Evolutionary conservation across 805 yeast genomes (phyloP).

Genomic region (Schwanniomyces pseudopolymorphus): DNA sequence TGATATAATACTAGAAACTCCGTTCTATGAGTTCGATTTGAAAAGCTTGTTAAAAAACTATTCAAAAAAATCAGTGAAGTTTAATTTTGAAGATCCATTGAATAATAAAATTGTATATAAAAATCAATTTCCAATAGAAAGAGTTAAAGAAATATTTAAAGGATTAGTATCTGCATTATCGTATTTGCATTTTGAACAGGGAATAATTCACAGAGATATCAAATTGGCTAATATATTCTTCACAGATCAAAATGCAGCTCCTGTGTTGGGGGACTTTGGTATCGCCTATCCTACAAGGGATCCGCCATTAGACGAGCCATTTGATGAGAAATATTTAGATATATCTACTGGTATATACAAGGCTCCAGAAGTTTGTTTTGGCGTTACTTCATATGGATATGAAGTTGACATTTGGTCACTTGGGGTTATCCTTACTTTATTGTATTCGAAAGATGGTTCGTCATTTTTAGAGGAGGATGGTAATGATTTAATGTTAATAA

Average conservation of each 20-base stretch:
- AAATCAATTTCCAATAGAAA: constrained; percentile 14
- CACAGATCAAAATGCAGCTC: constrained; percentile 18
- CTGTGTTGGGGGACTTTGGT: constrained; percentile 65
- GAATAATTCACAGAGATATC: constrained; percentile 42
- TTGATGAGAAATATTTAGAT: constrained; percentile 45
- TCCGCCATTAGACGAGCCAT: constrained; percentile 38
- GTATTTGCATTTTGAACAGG: constrained; percentile 27
- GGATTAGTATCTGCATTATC: constrained; percentile 22
- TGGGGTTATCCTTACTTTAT: constrained; percentile 59
- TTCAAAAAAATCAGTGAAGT: constrained; percentile 19
- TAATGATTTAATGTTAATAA: constrained; percentile 61
- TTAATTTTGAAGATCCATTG: constrained; percentile 23
- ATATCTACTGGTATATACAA: constrained; percentile 68
- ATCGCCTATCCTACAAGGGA: constrained; percentile 31
- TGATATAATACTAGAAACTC: constrained; percentile 35
- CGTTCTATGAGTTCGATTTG: constrained; percentile 27
- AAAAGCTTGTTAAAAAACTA: constrained; percentile 19
- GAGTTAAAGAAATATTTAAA: constrained; percentile 11
- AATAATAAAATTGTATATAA: constrained; percentile 8
- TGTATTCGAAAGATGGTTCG: constrained; percentile 37
- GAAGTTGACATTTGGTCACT: constrained; percentile 72
- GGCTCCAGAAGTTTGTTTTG: constrained; percentile 73
- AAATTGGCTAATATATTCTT: constrained; percentile 39
- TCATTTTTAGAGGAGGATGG: constrained; percentile 38
- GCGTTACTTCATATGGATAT: constrained; percentile 50